Percentiles rank a stretch among this genome's conserved stretches.
Evolutionary conservation across 2,329 filamentous ascomycete genomes (phyloP).

Genomic region (Aureobasidium sp.): DNA sequence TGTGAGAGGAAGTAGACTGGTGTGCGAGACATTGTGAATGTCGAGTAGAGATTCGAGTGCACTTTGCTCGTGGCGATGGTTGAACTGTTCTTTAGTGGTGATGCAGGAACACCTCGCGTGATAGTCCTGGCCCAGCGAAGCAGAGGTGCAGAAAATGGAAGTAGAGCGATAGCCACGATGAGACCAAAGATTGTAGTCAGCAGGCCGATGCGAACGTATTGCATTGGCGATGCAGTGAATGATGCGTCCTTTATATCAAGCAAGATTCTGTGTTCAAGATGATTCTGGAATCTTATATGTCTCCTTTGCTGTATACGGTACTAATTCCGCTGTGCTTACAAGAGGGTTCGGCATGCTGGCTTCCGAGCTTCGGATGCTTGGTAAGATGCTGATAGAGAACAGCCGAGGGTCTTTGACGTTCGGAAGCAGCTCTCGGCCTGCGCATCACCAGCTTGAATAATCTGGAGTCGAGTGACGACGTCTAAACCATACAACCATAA

Average conservation of each 20-base stretch:
- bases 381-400: not conserved
- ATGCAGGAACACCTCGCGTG: not conserved
- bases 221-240: not conserved
- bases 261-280: not conserved
- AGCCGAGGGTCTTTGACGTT: not conserved
- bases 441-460: not conserved
- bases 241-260: not conserved
- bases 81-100: not conserved
- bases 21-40: slow-evolving; percentile 27
- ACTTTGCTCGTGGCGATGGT: not conserved
- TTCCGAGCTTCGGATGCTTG: not conserved
- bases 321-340: slow-evolving; percentile 8
- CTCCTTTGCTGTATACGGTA: slow-evolving; percentile 1
- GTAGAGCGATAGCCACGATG: slow-evolving; percentile 6
- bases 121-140: not conserved
- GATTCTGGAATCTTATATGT: not conserved
- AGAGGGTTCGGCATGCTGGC: not conserved
- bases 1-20: slow-evolving; percentile 48
- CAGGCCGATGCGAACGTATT: not conserved
- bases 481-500: not conserved
- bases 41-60: not conserved
- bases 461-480: not conserved
- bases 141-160: not conserved
- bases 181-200: slow-evolving; percentile 7
- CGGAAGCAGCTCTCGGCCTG: not conserved